Evolutionary conservation across 169 alveolate genomes (phyloP).

Genomic region (Plasmodium inui): DNA sequence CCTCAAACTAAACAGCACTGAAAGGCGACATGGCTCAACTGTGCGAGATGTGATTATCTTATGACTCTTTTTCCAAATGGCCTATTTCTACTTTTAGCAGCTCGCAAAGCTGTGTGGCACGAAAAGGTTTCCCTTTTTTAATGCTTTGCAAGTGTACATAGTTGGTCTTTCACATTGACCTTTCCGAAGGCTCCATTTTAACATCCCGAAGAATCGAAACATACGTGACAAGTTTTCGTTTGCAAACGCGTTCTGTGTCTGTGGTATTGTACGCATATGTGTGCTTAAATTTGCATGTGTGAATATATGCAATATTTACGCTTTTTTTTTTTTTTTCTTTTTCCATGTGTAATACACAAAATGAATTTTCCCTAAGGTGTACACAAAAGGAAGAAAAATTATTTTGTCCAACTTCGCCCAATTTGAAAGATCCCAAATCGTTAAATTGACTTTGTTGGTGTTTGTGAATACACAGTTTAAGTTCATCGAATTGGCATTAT

Average conservation of each 20-base stretch:
- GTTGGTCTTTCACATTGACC: background rate
- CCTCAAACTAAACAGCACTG: background rate
- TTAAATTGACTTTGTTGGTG: background rate
- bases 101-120: background rate
- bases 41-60: constrained; percentile 1
- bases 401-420: background rate
- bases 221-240: background rate
- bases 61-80: background rate
- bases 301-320: background rate
- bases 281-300: background rate
- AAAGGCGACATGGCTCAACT: background rate
- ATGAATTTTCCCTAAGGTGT: constrained; percentile 2
- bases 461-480: background rate
- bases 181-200: background rate
- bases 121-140: background rate
- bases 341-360: constrained; percentile 15
- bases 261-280: constrained; percentile 1
- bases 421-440: background rate
- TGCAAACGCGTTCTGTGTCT: constrained; percentile 11
- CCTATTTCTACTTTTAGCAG: background rate
- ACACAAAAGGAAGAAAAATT: background rate
- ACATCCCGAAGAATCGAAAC: constrained; percentile 21
- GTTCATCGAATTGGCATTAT: background rate
- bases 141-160: background rate
- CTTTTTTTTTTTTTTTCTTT: constrained; percentile 6